Base-by-base conservation (phyloP, 139 green algal genomes). In the Mesotaenium endlicherianum region DNA sequence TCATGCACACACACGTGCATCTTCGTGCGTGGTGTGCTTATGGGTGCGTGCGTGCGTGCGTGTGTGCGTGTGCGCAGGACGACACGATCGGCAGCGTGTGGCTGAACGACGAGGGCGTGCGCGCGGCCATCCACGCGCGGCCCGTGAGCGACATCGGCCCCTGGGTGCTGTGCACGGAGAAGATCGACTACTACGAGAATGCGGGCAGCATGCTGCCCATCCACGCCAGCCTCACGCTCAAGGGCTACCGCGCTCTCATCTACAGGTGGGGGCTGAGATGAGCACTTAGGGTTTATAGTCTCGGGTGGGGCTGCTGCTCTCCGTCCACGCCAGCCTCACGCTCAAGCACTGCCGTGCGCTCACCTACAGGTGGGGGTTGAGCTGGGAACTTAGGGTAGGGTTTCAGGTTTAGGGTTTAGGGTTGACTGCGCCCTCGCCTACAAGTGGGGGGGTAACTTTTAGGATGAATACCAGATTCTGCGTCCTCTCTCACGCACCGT, bases 231-330 rank as follows among this genome's bases (percentile, higher is more conserved):
- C 86, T 92, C 39, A 91, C 78, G 49, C 26, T 77, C n/a, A 16
- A 17, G 89, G 91, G 92, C 45, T 81, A 94, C 39, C 82, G 70
- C 0, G 92, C 89, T 4, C 90, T 96, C 38, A 92, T 96, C 57
- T 96, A 94, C 89, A 72, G 41, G 74, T 78, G n/a, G n/a, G n/a
- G n/a, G n/a, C n/a, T n/a, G n/a, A n/a, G n/a, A n/a, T n/a, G n/a
- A n/a, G n/a, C n/a, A n/a, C n/a, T n/a, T n/a, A n/a, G n/a, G n/a
- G n/a, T n/a, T n/a, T n/a, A n/a, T n/a, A n/a, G n/a, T n/a, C n/a
- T n/a, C n/a, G n/a, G n/a, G n/a, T n/a, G n/a, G n/a, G n/a, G n/a
- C n/a, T n/a, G n/a, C 50, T 94, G 90, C 75, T 95, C 30, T 88
- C 89, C 70, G 82, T 92, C 57, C 92, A 93, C 79, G 49, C 76